A percentile compares a stretch with the other conserved stretches of the same genome.
Evolutionary conservation across 2,329 filamentous ascomycete genomes (phyloP).

Genomic region (Colletotrichum chlorophyti): DNA sequence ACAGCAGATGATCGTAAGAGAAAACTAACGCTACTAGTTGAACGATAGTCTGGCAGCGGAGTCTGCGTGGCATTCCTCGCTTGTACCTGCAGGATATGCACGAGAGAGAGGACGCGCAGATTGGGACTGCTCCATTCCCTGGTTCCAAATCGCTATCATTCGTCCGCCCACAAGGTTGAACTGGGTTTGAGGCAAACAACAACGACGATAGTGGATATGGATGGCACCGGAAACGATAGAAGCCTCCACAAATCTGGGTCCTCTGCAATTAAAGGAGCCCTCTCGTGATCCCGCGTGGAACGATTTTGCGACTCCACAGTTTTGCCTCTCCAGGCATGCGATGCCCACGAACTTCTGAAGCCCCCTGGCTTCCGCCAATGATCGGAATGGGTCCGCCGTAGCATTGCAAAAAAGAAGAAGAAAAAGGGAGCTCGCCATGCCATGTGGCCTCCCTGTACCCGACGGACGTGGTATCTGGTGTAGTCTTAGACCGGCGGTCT

Average conservation of each 20-base stretch:
- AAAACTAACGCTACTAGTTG: background rate
- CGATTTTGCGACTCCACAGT: slow-evolving; percentile 24
- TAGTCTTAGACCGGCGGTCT: slow-evolving; percentile 7
- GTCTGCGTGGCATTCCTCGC: slow-evolving; percentile 16
- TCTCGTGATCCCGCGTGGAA: slow-evolving; percentile 27
- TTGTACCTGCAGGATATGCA: slow-evolving; percentile 12
- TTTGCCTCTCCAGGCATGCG: slow-evolving; percentile 23
- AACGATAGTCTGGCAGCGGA: background rate
- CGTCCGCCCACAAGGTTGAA: background rate
- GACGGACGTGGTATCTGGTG: slow-evolving; percentile 10
- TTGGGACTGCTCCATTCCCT: slow-evolving; percentile 8
- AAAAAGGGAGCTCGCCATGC: slow-evolving; percentile 21
- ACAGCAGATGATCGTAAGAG: slow-evolving; percentile 18
- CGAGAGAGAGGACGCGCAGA: slow-evolving; percentile 3
- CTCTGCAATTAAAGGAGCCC: slow-evolving; percentile 14
- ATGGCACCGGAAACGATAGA: slow-evolving; percentile 18
- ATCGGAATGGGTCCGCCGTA: slow-evolving; percentile 8
- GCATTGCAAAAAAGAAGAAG: slow-evolving; percentile 10
- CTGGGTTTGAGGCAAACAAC: slow-evolving; percentile 10
- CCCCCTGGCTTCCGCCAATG: slow-evolving; percentile 5
- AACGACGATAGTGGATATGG: slow-evolving; percentile 9
- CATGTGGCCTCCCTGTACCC: slow-evolving; percentile 27
- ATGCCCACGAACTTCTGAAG: slow-evolving; percentile 10
- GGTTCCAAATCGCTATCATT: slow-evolving; percentile 4
- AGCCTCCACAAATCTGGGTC: slow-evolving; percentile 16